Evolutionary conservation across 805 yeast genomes (phyloP).

Genomic region (Ogataea trehaloabstinens): DNA sequence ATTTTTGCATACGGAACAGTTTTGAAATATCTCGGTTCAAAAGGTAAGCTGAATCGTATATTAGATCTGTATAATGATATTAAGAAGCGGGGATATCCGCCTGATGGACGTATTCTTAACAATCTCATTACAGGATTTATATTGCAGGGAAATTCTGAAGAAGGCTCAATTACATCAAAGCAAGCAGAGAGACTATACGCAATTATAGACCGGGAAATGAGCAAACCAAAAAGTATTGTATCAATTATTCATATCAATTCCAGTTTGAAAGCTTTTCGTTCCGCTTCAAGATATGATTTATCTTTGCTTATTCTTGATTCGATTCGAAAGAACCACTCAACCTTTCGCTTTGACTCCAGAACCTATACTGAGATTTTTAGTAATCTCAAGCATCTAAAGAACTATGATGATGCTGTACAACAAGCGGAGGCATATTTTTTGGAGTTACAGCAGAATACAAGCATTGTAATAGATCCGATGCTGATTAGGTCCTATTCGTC

Average conservation of each 20-base stretch:
- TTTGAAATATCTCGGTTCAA: slow-evolving; percentile 44
- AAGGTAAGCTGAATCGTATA: slow-evolving; percentile 46
- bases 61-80: slow-evolving; percentile 50
- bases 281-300: slow-evolving; percentile 36
- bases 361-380: slow-evolving; percentile 34
- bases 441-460: slow-evolving; percentile 17
- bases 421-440: slow-evolving; percentile 22
- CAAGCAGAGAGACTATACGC: slow-evolving; percentile 35
- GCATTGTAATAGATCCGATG: slow-evolving; percentile 17
- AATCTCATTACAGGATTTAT: slow-evolving; percentile 47
- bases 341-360: slow-evolving; percentile 30
- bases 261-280: slow-evolving; percentile 42
- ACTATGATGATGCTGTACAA: slow-evolving; percentile 17
- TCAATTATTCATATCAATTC: slow-evolving; percentile 46
- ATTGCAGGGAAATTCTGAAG: slow-evolving; percentile 18
- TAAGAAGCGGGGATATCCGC: slow-evolving; percentile 59
- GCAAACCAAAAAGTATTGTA: slow-evolving; percentile 25
- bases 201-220: slow-evolving; percentile 31
- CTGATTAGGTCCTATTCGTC: slow-evolving; percentile 25
- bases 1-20: slow-evolving; percentile 64
- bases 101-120: slow-evolving; percentile 48
- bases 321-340: slow-evolving; percentile 16
- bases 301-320: slow-evolving; percentile 40
- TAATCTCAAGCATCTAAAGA: slow-evolving; percentile 13
- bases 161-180: slow-evolving; percentile 27